Conservation (phyloP, 306 rosid genomes). For the Gastrolobium villosum region DNA sequence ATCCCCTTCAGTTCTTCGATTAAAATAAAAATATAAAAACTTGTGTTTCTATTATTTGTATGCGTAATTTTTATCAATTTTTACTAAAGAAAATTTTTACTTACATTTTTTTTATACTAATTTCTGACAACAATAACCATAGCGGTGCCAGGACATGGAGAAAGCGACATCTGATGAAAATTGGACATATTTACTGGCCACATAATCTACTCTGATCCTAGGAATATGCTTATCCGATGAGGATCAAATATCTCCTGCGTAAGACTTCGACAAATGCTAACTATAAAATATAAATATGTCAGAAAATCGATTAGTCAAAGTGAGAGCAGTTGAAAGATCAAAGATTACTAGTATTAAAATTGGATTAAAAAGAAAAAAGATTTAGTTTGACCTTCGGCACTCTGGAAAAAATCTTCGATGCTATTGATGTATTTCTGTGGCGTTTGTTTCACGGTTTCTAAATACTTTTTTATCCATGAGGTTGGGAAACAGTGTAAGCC, state of each 20-base stretch:
- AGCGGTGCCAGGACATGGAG: constrained; percentile 32
- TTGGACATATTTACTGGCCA: background rate
- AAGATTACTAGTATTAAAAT: constrained; percentile 3
- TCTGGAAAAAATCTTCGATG: background rate
- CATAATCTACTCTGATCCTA: constrained; percentile 11
- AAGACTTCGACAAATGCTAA: background rate
- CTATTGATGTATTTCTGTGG: too few relatives aligned
- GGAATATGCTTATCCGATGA: constrained; percentile 43
- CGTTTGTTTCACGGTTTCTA: too few relatives aligned
- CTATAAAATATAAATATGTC: background rate
- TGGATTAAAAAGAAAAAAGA: background rate
- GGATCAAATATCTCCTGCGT: background rate
- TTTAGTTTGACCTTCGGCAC: constrained; percentile 10
- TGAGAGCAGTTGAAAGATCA: constrained; percentile 29
- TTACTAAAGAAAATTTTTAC: too few relatives aligned
- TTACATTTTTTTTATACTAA: too few relatives aligned
- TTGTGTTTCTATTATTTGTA: too few relatives aligned
- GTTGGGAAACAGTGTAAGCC: too few relatives aligned
- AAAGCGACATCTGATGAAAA: constrained; percentile 28
- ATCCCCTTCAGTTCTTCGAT: too few relatives aligned
- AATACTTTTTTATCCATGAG: too few relatives aligned
- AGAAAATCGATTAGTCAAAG: background rate
- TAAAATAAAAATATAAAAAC: too few relatives aligned
- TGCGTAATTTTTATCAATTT: too few relatives aligned
- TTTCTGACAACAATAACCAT: background rate